phyloP scores from a whole-genome alignment of 2,329 filamentous ascomycete species.

The Huntiella abstrusa region DNA sequence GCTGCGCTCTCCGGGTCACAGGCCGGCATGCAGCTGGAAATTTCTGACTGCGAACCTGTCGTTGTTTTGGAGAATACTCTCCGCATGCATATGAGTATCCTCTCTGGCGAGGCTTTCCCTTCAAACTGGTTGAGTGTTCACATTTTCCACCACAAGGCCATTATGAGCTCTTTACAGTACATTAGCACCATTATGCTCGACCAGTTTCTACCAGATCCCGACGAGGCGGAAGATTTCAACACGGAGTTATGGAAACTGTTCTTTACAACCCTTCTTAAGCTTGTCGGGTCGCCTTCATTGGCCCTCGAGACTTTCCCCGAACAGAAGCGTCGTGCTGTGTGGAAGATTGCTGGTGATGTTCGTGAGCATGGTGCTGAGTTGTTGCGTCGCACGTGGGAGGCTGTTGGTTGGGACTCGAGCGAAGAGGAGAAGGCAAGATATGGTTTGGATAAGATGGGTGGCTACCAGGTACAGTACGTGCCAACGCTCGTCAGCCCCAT shows the following conservation, averaged over 20 bases:
- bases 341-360: constrained; percentile 97
- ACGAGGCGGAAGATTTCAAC: constrained; percentile 81
- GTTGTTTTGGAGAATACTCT: constrained; percentile 61
- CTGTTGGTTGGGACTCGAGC: constrained; percentile 88
- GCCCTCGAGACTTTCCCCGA: constrained; percentile 92
- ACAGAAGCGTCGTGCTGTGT: constrained; percentile 86
- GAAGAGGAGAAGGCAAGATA: constrained; percentile 61
- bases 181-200: constrained; percentile 64
- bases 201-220: constrained; percentile 68
- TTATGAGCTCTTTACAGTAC: constrained; percentile 70
- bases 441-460: constrained; percentile 67
- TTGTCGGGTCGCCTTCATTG: constrained; percentile 74
- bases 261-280: constrained; percentile 71
- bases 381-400: constrained; percentile 73
- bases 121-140: constrained; percentile 78
- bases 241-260: constrained; percentile 89
- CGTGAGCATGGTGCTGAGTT: constrained; percentile 79
- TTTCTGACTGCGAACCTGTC: constrained; percentile 55
- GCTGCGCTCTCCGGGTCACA: constrained; percentile 62
- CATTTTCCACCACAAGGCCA: constrained; percentile 81
- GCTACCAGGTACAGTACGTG: constrained; percentile 96
- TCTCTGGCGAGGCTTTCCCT: constrained; percentile 80
- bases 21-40: constrained; percentile 50
- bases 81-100: constrained; percentile 71
- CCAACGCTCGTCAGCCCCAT: constrained; percentile 80